These are phyloP conservation scores for Ettlia oleoabundans DNA, from an alignment of 139 green algal genomes.

Conservation along the genomic window DNA sequence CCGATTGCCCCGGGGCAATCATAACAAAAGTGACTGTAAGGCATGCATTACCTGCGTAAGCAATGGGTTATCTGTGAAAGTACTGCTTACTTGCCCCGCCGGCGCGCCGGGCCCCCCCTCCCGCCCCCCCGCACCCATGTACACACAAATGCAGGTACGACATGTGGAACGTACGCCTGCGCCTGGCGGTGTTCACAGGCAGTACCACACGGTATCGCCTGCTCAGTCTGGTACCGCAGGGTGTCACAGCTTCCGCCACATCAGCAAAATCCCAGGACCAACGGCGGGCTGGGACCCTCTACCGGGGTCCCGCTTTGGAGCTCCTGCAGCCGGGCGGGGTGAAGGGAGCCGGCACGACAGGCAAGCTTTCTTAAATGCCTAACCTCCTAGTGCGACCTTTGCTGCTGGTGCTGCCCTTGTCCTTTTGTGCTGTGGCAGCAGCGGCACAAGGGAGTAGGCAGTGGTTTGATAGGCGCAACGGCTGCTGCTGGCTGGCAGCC, in stretches of 20 bases:
- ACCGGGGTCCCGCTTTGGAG: neutral
- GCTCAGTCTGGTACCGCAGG: neutral
- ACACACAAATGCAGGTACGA: constrained; percentile 39
- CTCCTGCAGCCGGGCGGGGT: constrained; percentile 8
- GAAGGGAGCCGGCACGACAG: neutral
- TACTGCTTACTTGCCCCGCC: no score
- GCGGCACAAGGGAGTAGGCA: no score
- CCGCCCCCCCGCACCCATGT: no score
- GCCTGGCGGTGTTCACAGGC: constrained; percentile 10
- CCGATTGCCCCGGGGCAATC: no score
- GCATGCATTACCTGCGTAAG: no score
- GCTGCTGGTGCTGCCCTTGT: no score
- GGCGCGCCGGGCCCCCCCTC: no score
- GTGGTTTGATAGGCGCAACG: no score
- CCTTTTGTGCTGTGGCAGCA: no score
- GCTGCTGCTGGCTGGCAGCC: no score
- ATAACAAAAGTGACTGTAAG: no score
- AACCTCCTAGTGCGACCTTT: neutral
- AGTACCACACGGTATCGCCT: neutral
- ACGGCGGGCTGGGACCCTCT: neutral
- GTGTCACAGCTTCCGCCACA: neutral
- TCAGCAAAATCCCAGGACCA: neutral
- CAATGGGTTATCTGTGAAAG: no score
- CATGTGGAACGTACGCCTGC: constrained; percentile 37
- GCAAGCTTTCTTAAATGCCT: neutral